These are phyloP conservation scores for Penicillium paneum DNA, from an alignment of 2,329 filamentous ascomycete species.

Conservation along the genomic window DNA sequence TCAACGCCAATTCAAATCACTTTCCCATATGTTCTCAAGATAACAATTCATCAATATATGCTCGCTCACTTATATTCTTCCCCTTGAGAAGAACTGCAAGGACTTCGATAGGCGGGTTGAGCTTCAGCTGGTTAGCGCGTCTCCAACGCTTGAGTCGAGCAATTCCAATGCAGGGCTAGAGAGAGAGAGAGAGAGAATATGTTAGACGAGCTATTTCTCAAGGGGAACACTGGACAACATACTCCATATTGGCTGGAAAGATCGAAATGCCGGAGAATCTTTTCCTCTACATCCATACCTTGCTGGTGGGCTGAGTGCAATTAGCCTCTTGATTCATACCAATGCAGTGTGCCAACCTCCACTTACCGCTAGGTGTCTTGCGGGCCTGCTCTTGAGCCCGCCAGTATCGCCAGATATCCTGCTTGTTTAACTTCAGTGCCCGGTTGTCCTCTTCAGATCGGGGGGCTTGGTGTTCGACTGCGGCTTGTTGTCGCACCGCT, in stretches of 20 bases:
- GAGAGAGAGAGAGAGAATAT: neutral
- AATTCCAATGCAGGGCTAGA: slow-evolving; percentile 83
- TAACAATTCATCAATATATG: slow-evolving; percentile 56
- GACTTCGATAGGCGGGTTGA: slow-evolving; percentile 88
- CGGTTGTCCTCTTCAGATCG: slow-evolving; percentile 34
- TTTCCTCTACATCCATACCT: slow-evolving; percentile 70
- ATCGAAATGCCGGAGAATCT: slow-evolving; percentile 87
- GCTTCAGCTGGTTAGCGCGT: slow-evolving; percentile 73
- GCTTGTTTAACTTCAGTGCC: slow-evolving; percentile 64
- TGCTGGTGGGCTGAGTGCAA: slow-evolving; percentile 67
- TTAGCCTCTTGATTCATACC: neutral
- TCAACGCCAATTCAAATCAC: neutral
- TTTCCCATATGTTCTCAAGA: slow-evolving; percentile 21
- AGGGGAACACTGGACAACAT: slow-evolving; percentile 45
- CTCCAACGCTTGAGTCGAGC: slow-evolving; percentile 80
- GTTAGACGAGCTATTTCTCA: slow-evolving; percentile 1
- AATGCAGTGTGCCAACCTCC: neutral
- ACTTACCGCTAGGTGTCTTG: slow-evolving; percentile 56
- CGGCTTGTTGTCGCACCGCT: slow-evolving; percentile 48
- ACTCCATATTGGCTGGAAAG: slow-evolving; percentile 88
- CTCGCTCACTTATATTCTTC: slow-evolving; percentile 54
- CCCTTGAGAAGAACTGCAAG: slow-evolving; percentile 76
- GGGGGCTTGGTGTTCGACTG: slow-evolving; percentile 40
- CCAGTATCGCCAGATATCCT: slow-evolving; percentile 77
- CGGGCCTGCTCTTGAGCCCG: slow-evolving; percentile 65